A percentile compares a stretch with the other conserved stretches of the same genome.
These are phyloP conservation scores for California macrophylla DNA, from an alignment of 441 rosid species.

Conservation along the genomic window DNA sequence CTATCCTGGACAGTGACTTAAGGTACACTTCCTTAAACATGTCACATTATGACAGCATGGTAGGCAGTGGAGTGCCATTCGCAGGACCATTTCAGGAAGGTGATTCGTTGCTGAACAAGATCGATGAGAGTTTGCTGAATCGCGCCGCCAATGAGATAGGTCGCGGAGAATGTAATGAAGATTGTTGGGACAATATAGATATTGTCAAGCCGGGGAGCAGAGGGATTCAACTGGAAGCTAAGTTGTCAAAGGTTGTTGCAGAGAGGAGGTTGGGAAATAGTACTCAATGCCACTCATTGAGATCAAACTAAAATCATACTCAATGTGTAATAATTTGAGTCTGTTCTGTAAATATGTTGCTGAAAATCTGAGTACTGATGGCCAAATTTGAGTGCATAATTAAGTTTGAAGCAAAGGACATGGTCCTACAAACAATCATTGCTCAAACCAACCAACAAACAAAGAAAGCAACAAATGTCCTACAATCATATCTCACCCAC, in stretches of 20 bases:
- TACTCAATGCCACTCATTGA: background rate
- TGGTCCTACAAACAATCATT: too few relatives aligned
- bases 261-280: constrained; percentile 6
- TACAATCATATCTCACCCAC: too few relatives aligned
- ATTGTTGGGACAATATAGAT: constrained; percentile 24
- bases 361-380: too few relatives aligned
- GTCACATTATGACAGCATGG: constrained; percentile 21
- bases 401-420: too few relatives aligned
- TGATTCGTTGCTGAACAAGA: constrained; percentile 26
- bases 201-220: constrained; percentile 23
- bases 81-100: constrained; percentile 29
- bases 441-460: too few relatives aligned
- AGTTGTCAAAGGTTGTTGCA: constrained; percentile 20
- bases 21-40: constrained; percentile 24
- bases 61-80: constrained; percentile 30
- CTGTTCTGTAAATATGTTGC: too few relatives aligned
- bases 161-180: constrained; percentile 25
- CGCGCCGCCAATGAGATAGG: constrained; percentile 24
- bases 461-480: too few relatives aligned
- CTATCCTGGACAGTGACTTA: constrained; percentile 27
- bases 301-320: background rate
- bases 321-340: too few relatives aligned
- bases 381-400: too few relatives aligned
- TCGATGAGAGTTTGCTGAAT: constrained; percentile 28
- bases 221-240: constrained; percentile 25